A percentile compares a stretch with the other conserved stretches of the same genome.
Evolutionary conservation across 768 basidiomycete species (phyloP).

Genomic region (Rhizopogon sp.): DNA sequence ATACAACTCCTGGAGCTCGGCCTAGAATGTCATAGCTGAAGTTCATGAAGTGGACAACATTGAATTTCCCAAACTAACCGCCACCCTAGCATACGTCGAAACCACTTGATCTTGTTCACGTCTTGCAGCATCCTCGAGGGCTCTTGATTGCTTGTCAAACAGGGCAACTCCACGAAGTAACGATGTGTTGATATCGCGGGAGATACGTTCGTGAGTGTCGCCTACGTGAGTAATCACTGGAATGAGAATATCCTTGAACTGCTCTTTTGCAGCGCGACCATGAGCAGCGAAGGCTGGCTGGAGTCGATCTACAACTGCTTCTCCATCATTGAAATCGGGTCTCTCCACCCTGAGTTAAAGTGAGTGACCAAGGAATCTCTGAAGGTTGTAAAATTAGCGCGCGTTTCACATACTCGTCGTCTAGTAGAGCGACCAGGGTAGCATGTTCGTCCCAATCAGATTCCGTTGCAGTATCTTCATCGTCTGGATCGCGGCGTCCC

Average conservation of each 20-base stretch:
- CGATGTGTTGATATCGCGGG: constrained; percentile 26
- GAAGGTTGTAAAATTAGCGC: background rate
- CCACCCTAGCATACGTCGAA: constrained; percentile 32
- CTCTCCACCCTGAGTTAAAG: constrained; percentile 28
- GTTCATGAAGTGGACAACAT: constrained; percentile 7
- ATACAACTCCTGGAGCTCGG: constrained; percentile 35
- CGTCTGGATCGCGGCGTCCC: background rate
- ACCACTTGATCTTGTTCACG: constrained; percentile 40
- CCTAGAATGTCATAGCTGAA: constrained; percentile 26
- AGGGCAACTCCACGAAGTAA: constrained; percentile 38
- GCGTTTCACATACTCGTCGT: constrained; percentile 15
- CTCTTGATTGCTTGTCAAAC: constrained; percentile 53
- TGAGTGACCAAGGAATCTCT: background rate
- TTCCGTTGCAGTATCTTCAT: constrained; percentile 2
- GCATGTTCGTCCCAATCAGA: constrained; percentile 24
- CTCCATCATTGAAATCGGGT: constrained; percentile 36
- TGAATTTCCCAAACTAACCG: constrained; percentile 32
- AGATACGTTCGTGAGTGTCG: constrained; percentile 30
- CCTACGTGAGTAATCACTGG: constrained; percentile 31
- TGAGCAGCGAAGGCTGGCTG: constrained; percentile 32
- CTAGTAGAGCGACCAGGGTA: constrained; percentile 21
- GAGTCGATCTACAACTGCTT: constrained; percentile 44
- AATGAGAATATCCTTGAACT: constrained; percentile 27
- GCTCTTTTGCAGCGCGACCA: constrained; percentile 20
- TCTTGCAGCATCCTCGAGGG: constrained; percentile 41